These are phyloP conservation scores for Stereocaulon alpinum DNA, from an alignment of 495 filamentous ascomycete genomes.

Conservation along the genomic window DNA sequence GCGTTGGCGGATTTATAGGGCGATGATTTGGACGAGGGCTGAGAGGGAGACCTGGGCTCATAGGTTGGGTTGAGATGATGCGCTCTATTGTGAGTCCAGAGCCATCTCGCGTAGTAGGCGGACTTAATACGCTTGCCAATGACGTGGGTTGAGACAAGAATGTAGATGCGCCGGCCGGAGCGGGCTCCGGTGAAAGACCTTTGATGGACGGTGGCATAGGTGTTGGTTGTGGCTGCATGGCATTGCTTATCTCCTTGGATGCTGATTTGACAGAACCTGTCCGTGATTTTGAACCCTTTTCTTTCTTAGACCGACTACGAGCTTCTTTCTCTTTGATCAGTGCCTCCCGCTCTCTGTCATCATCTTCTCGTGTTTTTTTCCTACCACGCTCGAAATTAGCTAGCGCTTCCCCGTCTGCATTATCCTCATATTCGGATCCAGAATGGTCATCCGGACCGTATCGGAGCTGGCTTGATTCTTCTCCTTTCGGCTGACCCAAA, in stretches of 20 bases:
- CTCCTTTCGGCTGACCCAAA: slow-evolving; percentile 38
- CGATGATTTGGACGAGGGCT: slow-evolving; percentile 80
- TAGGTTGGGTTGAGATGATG: slow-evolving; percentile 43
- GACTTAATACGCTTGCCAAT: slow-evolving; percentile 30
- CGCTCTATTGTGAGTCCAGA: slow-evolving; percentile 25
- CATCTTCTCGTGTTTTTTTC: slow-evolving; percentile 76
- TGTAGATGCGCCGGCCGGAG: slow-evolving; percentile 6
- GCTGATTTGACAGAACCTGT: slow-evolving; percentile 8
- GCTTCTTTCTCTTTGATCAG: slow-evolving; percentile 52
- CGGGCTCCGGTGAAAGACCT: slow-evolving; percentile 16
- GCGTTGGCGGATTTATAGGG: slow-evolving; percentile 60
- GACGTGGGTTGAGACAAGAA: slow-evolving; percentile 27
- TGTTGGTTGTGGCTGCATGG: background rate
- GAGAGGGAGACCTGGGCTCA: slow-evolving; percentile 79
- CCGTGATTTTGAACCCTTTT: slow-evolving; percentile 41
- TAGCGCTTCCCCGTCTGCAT: slow-evolving; percentile 54
- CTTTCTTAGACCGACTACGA: slow-evolving; percentile 52
- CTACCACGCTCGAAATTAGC: slow-evolving; percentile 58
- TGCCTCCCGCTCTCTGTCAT: slow-evolving; percentile 69
- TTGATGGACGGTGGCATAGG: slow-evolving; percentile 16
- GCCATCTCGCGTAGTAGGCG: slow-evolving; percentile 21
- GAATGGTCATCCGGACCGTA: slow-evolving; percentile 49
- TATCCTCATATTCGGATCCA: slow-evolving; percentile 77
- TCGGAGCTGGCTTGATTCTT: slow-evolving; percentile 36
- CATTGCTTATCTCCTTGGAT: background rate